A percentile compares a stretch with the other conserved stretches of the same genome.
Conservation (phyloP, 2,329 filamentous ascomycete genomes). For the Xylariomycetidae sp. region DNA sequence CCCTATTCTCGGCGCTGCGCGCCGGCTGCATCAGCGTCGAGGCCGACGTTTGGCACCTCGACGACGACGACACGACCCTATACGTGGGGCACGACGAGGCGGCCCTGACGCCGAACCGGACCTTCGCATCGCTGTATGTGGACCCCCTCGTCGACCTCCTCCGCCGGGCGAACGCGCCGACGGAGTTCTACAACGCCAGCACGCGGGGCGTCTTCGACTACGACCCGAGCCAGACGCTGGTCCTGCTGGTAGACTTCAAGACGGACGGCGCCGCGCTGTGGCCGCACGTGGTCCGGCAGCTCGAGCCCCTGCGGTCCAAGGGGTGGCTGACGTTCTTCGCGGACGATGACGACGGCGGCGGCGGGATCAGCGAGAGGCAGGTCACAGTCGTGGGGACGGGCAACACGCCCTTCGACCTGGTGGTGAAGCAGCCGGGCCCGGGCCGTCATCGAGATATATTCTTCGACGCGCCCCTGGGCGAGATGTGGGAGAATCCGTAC, state of each 20-base stretch:
- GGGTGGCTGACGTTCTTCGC: slow-evolving; percentile 54
- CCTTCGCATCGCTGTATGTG: slow-evolving; percentile 60
- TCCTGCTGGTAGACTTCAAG: slow-evolving; percentile 68
- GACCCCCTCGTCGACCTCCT: slow-evolving; percentile 59
- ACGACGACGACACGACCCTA: slow-evolving; percentile 41
- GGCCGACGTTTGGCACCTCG: slow-evolving; percentile 63
- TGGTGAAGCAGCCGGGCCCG: slow-evolving; percentile 47
- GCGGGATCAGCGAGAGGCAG: slow-evolving; percentile 46
- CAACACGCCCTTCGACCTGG: slow-evolving; percentile 52
- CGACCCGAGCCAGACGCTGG: slow-evolving; percentile 48
- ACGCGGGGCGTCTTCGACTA: slow-evolving; percentile 52
- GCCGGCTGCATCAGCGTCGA: slow-evolving; percentile 61
- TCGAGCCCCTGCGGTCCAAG: slow-evolving; percentile 53
- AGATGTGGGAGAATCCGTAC: slow-evolving; percentile 32
- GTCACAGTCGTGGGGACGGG: slow-evolving; percentile 68
- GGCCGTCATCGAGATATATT: slow-evolving; percentile 61
- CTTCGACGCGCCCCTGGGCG: slow-evolving; percentile 59
- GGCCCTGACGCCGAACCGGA: slow-evolving; percentile 49
- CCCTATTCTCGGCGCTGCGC: slow-evolving; percentile 57
- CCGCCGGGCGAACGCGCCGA: slow-evolving; percentile 44
- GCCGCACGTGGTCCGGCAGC: slow-evolving; percentile 46
- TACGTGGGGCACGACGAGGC: slow-evolving; percentile 60
- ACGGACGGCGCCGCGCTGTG: slow-evolving; percentile 48
- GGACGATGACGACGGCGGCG: too few species aligned
- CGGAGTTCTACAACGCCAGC: slow-evolving; percentile 39